phyloP scores from a whole-genome alignment of 2,329 filamentous ascomycete genomes.

The Blastomyces parvus region DNA sequence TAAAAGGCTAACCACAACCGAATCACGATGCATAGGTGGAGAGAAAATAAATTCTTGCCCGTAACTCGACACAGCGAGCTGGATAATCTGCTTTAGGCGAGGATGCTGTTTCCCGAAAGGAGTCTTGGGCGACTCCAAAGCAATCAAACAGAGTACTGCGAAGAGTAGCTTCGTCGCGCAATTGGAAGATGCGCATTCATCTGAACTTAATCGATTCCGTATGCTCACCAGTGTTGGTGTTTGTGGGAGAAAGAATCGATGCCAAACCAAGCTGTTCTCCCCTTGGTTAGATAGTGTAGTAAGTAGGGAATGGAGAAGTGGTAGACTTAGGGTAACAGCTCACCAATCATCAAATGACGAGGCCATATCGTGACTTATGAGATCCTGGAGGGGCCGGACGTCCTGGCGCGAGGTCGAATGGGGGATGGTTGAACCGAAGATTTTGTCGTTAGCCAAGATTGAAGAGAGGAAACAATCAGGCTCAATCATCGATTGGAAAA shows the following conservation, averaged over 20 bases:
- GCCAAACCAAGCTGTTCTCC: slow-evolving; percentile 14
- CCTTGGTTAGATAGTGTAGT: not conserved
- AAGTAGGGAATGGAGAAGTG: not conserved
- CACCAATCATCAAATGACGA: not conserved
- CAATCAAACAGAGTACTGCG: slow-evolving; percentile 13
- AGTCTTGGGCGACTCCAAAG: slow-evolving; percentile 8
- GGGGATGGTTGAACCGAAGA: slow-evolving; percentile 10
- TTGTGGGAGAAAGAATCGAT: slow-evolving; percentile 15
- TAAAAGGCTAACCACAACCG: slow-evolving; percentile 13
- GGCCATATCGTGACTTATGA: slow-evolving; percentile 5
- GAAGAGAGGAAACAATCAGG: slow-evolving; percentile 11
- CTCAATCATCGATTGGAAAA: slow-evolving; percentile 13
- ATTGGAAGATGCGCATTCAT: slow-evolving; percentile 3
- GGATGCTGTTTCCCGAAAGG: not conserved
- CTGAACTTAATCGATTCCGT: slow-evolving; percentile 11
- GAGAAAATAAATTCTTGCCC: slow-evolving; percentile 18
- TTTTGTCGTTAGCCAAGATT: slow-evolving; percentile 11
- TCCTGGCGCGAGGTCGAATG: slow-evolving; percentile 2
- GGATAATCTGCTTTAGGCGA: slow-evolving; percentile 9
- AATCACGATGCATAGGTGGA: slow-evolving; percentile 15
- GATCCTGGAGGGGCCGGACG: slow-evolving; percentile 5
- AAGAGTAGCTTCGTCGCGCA: slow-evolving; percentile 16
- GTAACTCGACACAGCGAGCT: slow-evolving; percentile 14
- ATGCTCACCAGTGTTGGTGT: slow-evolving; percentile 13
- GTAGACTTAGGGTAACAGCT: not conserved